These are phyloP conservation scores for Salicornia ramosissima DNA, from an alignment of 148 eudicot species.

Conservation along the genomic window DNA sequence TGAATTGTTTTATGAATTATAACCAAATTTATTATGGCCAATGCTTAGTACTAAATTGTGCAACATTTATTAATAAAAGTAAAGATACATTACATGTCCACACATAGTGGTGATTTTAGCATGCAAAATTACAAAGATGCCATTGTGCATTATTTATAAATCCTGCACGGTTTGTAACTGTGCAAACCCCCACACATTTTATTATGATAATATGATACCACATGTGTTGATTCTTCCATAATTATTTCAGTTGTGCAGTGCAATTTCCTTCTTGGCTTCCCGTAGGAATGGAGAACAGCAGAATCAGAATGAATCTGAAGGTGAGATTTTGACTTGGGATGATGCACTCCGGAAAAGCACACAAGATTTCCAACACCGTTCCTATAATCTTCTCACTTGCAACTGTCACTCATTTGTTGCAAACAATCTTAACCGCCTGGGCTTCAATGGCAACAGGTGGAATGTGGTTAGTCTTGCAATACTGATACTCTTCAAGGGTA, in stretches of 20 bases:
- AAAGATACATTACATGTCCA: too few relatives aligned
- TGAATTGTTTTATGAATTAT: too few relatives aligned
- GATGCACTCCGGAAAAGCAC: constrained; percentile 61
- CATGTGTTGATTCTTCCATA: not conserved
- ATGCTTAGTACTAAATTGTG: too few relatives aligned
- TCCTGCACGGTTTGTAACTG: too few relatives aligned
- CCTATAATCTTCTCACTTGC: constrained; percentile 81
- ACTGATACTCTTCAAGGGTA: constrained; percentile 67
- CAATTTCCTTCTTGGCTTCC: constrained; percentile 28
- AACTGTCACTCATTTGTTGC: constrained; percentile 94
- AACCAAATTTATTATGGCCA: too few relatives aligned
- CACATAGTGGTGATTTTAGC: too few relatives aligned
- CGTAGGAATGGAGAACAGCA: constrained; percentile 29
- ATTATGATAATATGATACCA: not conserved
- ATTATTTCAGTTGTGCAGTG: constrained; percentile 44
- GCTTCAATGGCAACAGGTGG: constrained; percentile 65
- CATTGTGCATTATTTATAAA: too few relatives aligned
- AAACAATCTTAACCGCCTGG: constrained; percentile 70
- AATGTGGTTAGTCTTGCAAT: constrained; percentile 75
- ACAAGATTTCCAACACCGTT: constrained; percentile 74
- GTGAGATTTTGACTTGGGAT: constrained; percentile 55
- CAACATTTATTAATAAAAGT: too few relatives aligned
- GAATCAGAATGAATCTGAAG: constrained; percentile 26
- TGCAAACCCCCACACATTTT: too few relatives aligned
- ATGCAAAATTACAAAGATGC: too few relatives aligned